These are phyloP conservation scores for Aplosporella prunicola DNA, from an alignment of 2,329 filamentous ascomycete species.

Conservation along the genomic window DNA sequence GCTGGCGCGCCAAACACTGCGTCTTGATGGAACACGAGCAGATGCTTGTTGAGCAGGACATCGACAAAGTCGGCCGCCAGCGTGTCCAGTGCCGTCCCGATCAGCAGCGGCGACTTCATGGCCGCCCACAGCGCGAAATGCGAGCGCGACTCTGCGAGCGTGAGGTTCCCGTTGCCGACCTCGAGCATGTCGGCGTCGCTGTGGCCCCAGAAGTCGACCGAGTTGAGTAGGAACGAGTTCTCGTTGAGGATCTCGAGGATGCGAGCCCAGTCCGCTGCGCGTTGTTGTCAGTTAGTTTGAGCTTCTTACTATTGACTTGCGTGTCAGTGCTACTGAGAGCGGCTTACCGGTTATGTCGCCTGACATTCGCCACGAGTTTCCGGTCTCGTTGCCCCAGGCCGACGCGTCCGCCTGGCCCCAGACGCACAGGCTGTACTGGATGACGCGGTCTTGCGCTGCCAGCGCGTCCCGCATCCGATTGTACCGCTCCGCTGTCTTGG, in stretches of 20 bases:
- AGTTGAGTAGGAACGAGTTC: slow-evolving; percentile 25
- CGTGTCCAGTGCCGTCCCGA: slow-evolving; percentile 32
- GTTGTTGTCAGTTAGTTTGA: too few species aligned
- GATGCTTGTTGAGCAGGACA: slow-evolving; percentile 31
- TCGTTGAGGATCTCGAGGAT: slow-evolving; percentile 29
- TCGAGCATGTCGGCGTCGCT: slow-evolving; percentile 32
- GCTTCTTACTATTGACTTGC: too few species aligned
- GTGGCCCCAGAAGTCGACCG: slow-evolving; percentile 31
- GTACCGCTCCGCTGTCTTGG: slow-evolving; percentile 41
- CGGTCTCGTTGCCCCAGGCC: slow-evolving; percentile 41
- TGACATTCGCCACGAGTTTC: slow-evolving; percentile 34
- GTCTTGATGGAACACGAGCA: slow-evolving; percentile 39
- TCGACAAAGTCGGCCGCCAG: slow-evolving; percentile 30
- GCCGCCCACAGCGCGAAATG: slow-evolving; percentile 35
- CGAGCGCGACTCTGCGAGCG: slow-evolving; percentile 21
- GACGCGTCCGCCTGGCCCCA: slow-evolving; percentile 46
- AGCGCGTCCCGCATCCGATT: slow-evolving; percentile 45
- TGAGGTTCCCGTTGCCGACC: slow-evolving; percentile 30
- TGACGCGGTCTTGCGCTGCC: slow-evolving; percentile 34
- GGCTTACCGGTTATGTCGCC: slow-evolving; percentile 22
- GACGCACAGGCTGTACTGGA: slow-evolving; percentile 44
- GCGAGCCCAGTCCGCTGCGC: neutral
- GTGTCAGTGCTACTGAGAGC: too few species aligned
- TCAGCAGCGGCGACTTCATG: slow-evolving; percentile 34
- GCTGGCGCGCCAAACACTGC: slow-evolving; percentile 32